phyloP scores from a whole-genome alignment of 1,284 basidiomycete genomes.

The Ceratobasidium theobromae region DNA sequence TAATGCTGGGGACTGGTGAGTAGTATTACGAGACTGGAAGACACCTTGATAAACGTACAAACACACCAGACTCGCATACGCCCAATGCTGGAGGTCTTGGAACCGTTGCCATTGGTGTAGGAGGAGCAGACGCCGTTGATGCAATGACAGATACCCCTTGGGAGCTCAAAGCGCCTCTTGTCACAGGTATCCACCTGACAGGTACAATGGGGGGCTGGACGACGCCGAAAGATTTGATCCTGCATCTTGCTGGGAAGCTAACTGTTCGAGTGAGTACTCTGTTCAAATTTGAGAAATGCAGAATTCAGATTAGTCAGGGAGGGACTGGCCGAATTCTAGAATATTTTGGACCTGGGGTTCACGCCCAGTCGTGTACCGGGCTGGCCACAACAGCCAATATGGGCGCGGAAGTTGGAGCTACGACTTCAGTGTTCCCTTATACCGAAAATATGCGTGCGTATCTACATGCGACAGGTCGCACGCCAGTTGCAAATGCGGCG shows the following conservation, averaged over 20 bases:
- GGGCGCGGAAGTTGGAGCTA: constrained; percentile 99
- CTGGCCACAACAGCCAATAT: constrained; percentile 96
- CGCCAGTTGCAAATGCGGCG: constrained; percentile 84
- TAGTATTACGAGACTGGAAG: background rate
- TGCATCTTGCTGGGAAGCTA: constrained; percentile 91
- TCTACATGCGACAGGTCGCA: constrained; percentile 86
- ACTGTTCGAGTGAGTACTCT: constrained; percentile 76
- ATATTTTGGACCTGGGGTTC: constrained; percentile 96
- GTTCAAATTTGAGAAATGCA: background rate
- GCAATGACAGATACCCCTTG: constrained; percentile 98
- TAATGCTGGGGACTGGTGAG: constrained; percentile 91
- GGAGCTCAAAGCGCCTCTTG: constrained; percentile 99
- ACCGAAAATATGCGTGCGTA: constrained; percentile 88
- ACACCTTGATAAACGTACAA: background rate
- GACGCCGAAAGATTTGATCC: constrained; percentile 94
- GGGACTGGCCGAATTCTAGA: constrained; percentile 96
- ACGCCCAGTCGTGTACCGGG: constrained; percentile 90
- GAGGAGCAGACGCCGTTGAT: constrained; percentile 98
- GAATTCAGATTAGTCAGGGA: constrained; percentile 55
- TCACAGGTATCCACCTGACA: constrained; percentile 93
- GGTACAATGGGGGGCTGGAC: constrained; percentile 98
- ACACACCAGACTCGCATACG: constrained; percentile 82
- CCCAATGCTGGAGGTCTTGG: constrained; percentile 99
- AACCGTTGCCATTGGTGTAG: constrained; percentile 99
- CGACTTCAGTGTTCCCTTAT: constrained; percentile 97